Conservation (phyloP, 83 land plant species). For the Picea abies region DNA sequence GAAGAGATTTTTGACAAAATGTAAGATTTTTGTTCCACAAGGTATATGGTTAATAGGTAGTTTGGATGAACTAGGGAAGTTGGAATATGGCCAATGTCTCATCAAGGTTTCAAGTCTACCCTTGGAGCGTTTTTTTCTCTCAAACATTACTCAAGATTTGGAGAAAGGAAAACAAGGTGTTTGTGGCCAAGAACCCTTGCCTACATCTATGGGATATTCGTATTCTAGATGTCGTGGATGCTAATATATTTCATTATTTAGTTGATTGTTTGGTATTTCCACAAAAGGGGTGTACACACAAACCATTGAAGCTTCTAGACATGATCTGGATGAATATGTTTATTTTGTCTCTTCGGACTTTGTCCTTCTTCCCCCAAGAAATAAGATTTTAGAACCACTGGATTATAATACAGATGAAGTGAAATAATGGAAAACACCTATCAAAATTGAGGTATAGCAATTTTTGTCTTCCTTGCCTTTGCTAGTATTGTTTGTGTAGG, state of each 20-base stretch:
- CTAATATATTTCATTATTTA: slow-evolving; percentile 67
- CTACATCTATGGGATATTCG: slow-evolving; percentile 95
- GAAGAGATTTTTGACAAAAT: slow-evolving; percentile 55
- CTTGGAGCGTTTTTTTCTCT: slow-evolving; percentile 35
- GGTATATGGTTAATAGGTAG: slow-evolving; percentile 93
- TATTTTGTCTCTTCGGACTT: slow-evolving; percentile 93
- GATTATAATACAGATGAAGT: slow-evolving; percentile 31
- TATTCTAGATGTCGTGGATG: slow-evolving; percentile 84
- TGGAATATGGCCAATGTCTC: slow-evolving; percentile 84
- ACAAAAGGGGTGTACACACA: slow-evolving; percentile 76
- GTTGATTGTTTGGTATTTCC: slow-evolving; percentile 94
- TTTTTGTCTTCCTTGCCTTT: neutral
- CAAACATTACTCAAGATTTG: slow-evolving; percentile 52
- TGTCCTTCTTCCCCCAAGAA: slow-evolving; percentile 64
- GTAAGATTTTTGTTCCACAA: slow-evolving; percentile 72
- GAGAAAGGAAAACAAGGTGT: slow-evolving; percentile 44
- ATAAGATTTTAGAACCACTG: slow-evolving; percentile 56
- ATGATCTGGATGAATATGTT: slow-evolving; percentile 92
- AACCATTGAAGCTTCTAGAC: slow-evolving; percentile 89
- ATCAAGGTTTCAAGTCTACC: slow-evolving; percentile 63
- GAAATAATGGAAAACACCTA: neutral
- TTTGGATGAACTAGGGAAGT: slow-evolving; percentile 71
- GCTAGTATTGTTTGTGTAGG: neutral
- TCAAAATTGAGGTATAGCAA: slow-evolving; percentile 20
- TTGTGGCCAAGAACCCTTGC: slow-evolving; percentile 93